Conservation (phyloP, 2,329 filamentous ascomycete species). For the Hypoxylon sp. region DNA sequence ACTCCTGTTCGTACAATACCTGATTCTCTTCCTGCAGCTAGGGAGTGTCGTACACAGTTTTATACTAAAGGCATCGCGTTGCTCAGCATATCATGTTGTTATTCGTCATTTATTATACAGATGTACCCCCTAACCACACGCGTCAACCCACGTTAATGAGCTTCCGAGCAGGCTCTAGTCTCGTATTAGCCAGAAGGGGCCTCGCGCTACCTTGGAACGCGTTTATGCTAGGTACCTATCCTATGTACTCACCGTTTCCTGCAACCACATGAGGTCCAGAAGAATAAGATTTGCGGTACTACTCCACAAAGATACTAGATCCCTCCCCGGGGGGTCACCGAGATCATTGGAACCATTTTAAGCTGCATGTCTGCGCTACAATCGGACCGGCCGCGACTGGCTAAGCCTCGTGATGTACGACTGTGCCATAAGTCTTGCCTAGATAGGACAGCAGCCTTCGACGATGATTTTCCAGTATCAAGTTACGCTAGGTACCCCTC, state of each 20-base stretch:
- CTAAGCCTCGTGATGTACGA: conserved; percentile 33
- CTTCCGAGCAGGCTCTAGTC: conserved; percentile 1
- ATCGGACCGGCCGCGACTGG: conserved; percentile 39
- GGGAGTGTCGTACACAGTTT: conserved; percentile 6
- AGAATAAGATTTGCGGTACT: conserved; percentile 11
- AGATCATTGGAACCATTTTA: conserved; percentile 7
- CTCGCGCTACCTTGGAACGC: conserved; percentile 5
- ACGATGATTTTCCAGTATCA: conserved; percentile 21
- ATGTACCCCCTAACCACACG: conserved; percentile 12
- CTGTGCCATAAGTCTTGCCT: conserved; percentile 22
- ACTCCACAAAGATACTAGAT: conserved; percentile 15
- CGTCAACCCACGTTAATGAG: conserved; percentile 13
- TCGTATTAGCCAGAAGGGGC: not conserved
- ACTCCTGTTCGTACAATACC: conserved; percentile 7
- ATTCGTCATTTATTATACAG: conserved; percentile 6
- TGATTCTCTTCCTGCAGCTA: not conserved
- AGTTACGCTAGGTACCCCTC: conserved; percentile 26
- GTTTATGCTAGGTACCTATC: not conserved
- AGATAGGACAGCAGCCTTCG: conserved; percentile 20
- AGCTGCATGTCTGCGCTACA: conserved; percentile 27
- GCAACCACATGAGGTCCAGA: conserved; percentile 12
- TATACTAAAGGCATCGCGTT: not conserved
- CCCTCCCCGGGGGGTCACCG: conserved; percentile 8
- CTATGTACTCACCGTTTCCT: too few species aligned
- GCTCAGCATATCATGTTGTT: conserved; percentile 8